Base-by-base conservation (phyloP, 176 grass and related monocot genomes). In the Tillandsia leiboldiana region DNA sequence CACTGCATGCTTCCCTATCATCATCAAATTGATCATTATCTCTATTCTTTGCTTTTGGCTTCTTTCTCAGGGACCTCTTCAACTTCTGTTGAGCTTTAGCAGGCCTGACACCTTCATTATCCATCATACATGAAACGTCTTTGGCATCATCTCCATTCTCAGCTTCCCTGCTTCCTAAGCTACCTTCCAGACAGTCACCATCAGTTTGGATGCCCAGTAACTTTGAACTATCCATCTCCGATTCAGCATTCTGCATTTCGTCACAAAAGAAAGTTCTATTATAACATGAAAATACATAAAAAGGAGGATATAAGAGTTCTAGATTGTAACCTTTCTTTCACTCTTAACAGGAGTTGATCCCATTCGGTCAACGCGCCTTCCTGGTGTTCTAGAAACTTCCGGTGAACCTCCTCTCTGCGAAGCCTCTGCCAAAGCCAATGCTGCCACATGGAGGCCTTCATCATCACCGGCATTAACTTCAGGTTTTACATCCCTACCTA, bases 1-100 rank as follows among this genome's bases (percentile, higher is more conserved):
- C 93, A 79, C 89, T 97, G 75, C 93, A 92, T 73, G 93, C 93
- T 71, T 97, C 93, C 81, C 80, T 92, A 47, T 97, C 93, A 90
- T 92, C 83, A 51, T 92, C 88, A 54, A 82, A 75, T 67, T 65
- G 80, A 69, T 77, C 74, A 2, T 76, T 79, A 53, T 63, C 26
- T 79, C 72, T 79, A 18, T 50, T 57, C 71, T 53, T 72, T 72
- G 42, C 63, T 79, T 86, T 91, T 75, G 82, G 75, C 65, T 62
- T 84, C 77, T 75, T 84, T 80, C 75, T 87, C 33, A 86, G 85
- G 61, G 64, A 42, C 52, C 79, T 87, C 62, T 87, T 92, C 42
- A 81, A 56, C 68, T 86, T 96, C 26, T 81, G 84, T 75, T 63
- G 75, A 83, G 79, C 71, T 57, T 85, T 86, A 77, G 71, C 65